Percentiles rank a stretch among this genome's conserved stretches.
Conservation (phyloP, 306 rosid genomes). For the Trichosanthes cucumerina region DNA sequence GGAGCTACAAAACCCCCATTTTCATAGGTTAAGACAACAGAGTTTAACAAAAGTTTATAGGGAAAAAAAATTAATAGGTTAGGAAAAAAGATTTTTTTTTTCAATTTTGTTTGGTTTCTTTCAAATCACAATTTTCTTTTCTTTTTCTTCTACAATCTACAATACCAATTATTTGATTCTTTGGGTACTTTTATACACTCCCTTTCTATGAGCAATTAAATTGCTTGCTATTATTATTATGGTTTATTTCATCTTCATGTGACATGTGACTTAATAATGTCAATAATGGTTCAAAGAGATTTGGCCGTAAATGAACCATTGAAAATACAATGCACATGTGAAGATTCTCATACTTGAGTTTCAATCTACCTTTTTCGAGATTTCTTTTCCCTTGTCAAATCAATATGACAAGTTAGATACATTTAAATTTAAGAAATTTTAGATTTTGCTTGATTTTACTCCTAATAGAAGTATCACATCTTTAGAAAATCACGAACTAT, state of each 20-base stretch:
- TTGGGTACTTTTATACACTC: neutral
- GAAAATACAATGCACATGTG: neutral
- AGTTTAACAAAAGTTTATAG: neutral
- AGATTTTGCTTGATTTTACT: neutral
- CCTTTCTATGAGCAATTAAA: neutral
- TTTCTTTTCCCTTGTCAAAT: neutral
- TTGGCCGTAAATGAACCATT: neutral
- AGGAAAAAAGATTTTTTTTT: neutral
- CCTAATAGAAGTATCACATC: neutral
- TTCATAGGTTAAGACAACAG: neutral
- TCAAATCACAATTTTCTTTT: neutral
- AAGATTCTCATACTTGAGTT: neutral
- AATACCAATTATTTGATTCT: neutral
- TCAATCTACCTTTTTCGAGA: neutral
- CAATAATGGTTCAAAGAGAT: neutral
- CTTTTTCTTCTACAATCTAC: neutral
- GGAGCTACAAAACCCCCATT: neutral
- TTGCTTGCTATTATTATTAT: neutral
- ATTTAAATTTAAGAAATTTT: neutral
- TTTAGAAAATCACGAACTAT: neutral
- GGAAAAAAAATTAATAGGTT: neutral
- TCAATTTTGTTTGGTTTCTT: neutral
- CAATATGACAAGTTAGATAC: neutral
- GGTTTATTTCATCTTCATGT: neutral
- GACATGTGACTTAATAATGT: neutral